A percentile compares a stretch with the other conserved stretches of the same genome.
Evolutionary conservation across 768 basidiomycete species (phyloP).

Genomic region (Cystofilobasidium macerans): DNA sequence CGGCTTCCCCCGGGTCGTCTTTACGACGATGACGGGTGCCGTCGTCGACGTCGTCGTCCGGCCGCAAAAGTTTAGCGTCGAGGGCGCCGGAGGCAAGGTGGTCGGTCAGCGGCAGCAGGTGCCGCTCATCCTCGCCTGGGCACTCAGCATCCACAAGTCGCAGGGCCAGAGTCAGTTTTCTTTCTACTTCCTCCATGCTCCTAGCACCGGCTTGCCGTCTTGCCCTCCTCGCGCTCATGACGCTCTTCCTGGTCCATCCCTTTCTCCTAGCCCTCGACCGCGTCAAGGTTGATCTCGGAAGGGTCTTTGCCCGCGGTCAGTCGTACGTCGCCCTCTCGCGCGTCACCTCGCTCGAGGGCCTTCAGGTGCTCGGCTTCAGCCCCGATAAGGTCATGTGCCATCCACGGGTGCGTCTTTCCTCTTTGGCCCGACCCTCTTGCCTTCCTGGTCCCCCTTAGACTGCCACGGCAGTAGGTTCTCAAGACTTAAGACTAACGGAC

Average conservation of each 20-base stretch:
- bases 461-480: too few species aligned
- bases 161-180: slow-evolving; percentile 63
- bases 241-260: background rate
- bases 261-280: slow-evolving; percentile 53
- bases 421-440: too few species aligned
- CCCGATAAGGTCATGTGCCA: slow-evolving; percentile 17
- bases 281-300: slow-evolving; percentile 84
- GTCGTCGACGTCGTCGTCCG: slow-evolving; percentile 49
- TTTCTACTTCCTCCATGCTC: background rate
- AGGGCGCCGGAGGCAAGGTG: slow-evolving; percentile 70
- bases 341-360: slow-evolving; percentile 13
- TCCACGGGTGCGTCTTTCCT: slow-evolving; percentile 13
- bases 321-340: slow-evolving; percentile 26
- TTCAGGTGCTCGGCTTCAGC: slow-evolving; percentile 22
- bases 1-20: slow-evolving; percentile 60
- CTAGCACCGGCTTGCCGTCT: background rate
- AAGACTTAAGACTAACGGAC: background rate
- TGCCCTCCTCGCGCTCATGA: background rate
- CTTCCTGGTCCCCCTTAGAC: background rate
- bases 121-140: slow-evolving; percentile 29
- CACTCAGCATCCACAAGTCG: slow-evolving; percentile 47
- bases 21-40: slow-evolving; percentile 51
- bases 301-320: slow-evolving; percentile 56
- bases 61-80: slow-evolving; percentile 72
- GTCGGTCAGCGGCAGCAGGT: slow-evolving; percentile 73